These are phyloP conservation scores for Chalara sp. DNA, from an alignment of 2,329 filamentous ascomycete genomes.

Conservation along the genomic window DNA sequence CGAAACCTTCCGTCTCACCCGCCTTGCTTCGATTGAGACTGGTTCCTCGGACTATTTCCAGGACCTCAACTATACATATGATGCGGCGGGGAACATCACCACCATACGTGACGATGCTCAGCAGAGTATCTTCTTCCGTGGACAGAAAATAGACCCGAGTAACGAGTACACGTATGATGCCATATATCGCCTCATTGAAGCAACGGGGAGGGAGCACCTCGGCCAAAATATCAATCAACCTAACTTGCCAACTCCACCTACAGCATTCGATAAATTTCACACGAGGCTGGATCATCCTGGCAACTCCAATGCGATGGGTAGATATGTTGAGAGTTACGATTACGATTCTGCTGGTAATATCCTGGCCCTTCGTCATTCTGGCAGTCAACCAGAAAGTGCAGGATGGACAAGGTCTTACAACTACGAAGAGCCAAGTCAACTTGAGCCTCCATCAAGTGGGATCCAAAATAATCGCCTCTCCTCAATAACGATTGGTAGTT, in stretches of 20 bases:
- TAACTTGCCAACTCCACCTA: too few relatives aligned
- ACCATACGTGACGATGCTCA: background rate
- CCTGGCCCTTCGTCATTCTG: background rate
- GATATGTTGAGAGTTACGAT: background rate
- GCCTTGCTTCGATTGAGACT: background rate
- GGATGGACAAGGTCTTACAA: background rate
- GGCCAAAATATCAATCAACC: background rate
- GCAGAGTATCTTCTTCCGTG: background rate
- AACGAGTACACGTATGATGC: slow-evolving; percentile 1
- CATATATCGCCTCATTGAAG: background rate
- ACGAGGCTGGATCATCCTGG: background rate
- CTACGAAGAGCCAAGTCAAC: too few relatives aligned
- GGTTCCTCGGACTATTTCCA: background rate
- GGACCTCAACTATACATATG: slow-evolving; percentile 1
- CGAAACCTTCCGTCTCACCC: background rate
- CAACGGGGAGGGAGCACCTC: background rate
- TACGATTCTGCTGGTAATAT: background rate
- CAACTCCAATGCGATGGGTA: background rate
- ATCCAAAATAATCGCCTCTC: too few relatives aligned
- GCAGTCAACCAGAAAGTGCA: background rate
- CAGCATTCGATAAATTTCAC: background rate
- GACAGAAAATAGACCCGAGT: background rate
- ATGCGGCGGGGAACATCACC: background rate
- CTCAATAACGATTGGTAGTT: too few relatives aligned
- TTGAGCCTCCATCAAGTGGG: too few relatives aligned